Base-by-base conservation (phyloP, 2,329 filamentous ascomycete genomes). In the Fusarium heterosporum region DNA sequence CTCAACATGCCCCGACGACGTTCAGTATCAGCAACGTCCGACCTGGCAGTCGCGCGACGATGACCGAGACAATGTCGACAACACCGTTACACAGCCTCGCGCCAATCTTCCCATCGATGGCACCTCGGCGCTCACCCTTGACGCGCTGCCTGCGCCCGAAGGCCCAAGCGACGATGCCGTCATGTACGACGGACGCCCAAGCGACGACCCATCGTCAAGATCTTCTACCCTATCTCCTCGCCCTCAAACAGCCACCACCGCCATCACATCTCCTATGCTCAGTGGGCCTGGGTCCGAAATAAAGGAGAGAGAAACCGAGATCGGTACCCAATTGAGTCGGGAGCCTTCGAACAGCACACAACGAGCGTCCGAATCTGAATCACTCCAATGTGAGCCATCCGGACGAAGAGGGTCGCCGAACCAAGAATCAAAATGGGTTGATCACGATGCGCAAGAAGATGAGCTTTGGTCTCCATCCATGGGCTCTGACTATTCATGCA, bases 1-100 rank as follows among this genome's bases (percentile, higher is more conserved):
- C 66, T 79, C 79, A 43, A 79, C 79, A 66, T 83, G 81, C 57
- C 81, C 81, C 58, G 81, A 83, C 57, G 79, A 82, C 26, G 71
- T 77, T 14, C 78, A 73, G 48, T 74, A 72, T 47, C 68, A 72
- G 54, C 72, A 51, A 49, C 67, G 62, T 61, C 64, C 68, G 32
- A 29, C 63, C 29, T 72, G 74, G 61, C 72, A 75, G 59, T 60
- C 69, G 19, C 70, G 64, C 51, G 64, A 72, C 46, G 56, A 70
- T 34, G 42, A 66, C 13, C 61, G 68, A 43, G 54, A 61, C 13
- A 60, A 70, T 17, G 30, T 29, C 52, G 64, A 59, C 61, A 52
- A 67, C 29, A 65, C 69, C 52, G 69, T 68, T 32, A 55, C 67
- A 17, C 70, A 61, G n/a, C 64, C 68, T 46, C 66, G 57, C 32